Evolutionary conservation across 305 asterid species (phyloP).

Genomic region (Fraxinus sp.): DNA sequence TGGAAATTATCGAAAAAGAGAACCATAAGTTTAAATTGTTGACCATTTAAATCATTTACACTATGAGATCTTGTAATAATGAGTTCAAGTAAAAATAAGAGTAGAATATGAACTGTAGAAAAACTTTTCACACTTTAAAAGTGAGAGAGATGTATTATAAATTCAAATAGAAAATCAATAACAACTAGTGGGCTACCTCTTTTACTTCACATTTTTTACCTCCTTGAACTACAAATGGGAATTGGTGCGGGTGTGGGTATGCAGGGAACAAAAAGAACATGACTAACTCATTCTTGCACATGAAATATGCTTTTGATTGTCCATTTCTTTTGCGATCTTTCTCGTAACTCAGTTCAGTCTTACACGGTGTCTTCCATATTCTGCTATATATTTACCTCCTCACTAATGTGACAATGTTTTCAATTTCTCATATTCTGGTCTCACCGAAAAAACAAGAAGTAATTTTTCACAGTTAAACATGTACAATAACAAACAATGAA

Average conservation of each 20-base stretch:
- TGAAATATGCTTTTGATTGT: neutral
- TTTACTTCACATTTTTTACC: neutral
- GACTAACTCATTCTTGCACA: neutral
- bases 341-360: neutral
- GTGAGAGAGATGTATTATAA: neutral
- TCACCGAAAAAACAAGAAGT: neutral
- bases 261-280: neutral
- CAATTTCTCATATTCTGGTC: neutral
- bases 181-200: neutral
- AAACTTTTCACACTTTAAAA: neutral
- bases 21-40: neutral
- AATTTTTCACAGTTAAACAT: neutral
- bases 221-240: neutral
- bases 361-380: neutral
- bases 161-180: neutral
- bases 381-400: neutral
- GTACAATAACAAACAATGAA: neutral
- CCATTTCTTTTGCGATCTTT: neutral
- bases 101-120: neutral
- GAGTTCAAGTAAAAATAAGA: neutral
- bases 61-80: conserved; percentile 5
- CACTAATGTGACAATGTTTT: neutral
- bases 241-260: neutral
- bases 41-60: neutral
- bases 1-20: conserved; percentile 28